Evolutionary conservation across 2,329 filamentous ascomycete genomes (phyloP).

Genomic region (Fusarium sp.): DNA sequence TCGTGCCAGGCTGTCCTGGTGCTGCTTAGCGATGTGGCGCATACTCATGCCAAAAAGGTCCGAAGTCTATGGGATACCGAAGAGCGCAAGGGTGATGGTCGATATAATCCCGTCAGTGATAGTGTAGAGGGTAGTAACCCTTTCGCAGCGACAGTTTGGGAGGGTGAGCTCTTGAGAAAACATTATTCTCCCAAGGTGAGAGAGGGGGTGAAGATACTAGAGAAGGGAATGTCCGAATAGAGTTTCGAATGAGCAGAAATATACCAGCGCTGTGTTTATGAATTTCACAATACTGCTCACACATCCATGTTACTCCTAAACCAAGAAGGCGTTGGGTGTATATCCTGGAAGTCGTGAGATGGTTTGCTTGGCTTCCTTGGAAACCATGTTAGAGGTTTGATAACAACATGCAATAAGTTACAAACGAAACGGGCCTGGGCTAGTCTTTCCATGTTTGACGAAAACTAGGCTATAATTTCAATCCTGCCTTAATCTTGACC

Average conservation of each 20-base stretch:
- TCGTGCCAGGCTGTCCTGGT: constrained; percentile 83
- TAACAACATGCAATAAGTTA: neutral
- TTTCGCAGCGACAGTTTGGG: constrained; percentile 91
- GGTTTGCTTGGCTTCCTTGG: neutral
- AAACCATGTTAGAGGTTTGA: neutral
- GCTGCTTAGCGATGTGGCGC: constrained; percentile 80
- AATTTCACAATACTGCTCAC: neutral
- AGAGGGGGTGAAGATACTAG: constrained; percentile 76
- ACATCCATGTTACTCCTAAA: neutral
- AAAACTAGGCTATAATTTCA: neutral
- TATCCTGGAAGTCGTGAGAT: neutral
- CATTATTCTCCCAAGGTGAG: constrained; percentile 91
- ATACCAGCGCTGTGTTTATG: constrained; percentile 5
- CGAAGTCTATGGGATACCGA: constrained; percentile 93
- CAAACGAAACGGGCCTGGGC: neutral
- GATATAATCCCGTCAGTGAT: constrained; percentile 78
- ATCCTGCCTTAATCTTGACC: neutral
- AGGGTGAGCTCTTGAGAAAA: constrained; percentile 84
- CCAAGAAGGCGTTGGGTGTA: neutral
- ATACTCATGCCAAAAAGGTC: constrained; percentile 85
- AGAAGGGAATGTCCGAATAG: constrained; percentile 68
- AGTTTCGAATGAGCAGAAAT: constrained; percentile 7
- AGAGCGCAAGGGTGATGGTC: constrained; percentile 90
- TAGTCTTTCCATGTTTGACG: neutral
- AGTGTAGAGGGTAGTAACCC: constrained; percentile 90